Evolutionary conservation across 306 rosid species (phyloP).

Genomic region (Glycyrrhiza uralensis): DNA sequence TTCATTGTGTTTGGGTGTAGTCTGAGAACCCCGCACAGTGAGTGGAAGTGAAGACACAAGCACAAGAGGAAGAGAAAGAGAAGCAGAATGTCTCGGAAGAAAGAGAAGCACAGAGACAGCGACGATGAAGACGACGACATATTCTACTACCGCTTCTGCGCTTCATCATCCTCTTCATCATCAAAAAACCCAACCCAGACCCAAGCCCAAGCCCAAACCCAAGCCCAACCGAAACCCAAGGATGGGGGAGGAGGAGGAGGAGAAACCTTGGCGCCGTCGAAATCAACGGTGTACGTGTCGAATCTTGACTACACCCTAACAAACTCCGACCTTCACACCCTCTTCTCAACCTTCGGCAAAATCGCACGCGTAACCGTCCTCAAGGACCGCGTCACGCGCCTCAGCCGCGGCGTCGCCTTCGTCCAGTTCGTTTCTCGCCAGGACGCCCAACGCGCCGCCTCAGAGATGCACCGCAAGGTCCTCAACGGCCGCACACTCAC

Average conservation of each 20-base stretch:
- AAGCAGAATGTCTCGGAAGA: conserved; percentile 31
- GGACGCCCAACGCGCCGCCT: conserved; percentile 55
- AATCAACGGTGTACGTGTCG: conserved; percentile 78
- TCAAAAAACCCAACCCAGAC: neutral
- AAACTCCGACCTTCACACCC: conserved; percentile 89
- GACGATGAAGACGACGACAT: conserved; percentile 84
- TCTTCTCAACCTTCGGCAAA: conserved; percentile 78
- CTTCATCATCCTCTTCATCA: conserved; percentile 23
- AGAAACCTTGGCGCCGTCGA: conserved; percentile 62
- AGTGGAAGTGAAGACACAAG: neutral
- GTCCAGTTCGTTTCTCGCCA: conserved; percentile 72
- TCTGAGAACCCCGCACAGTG: too few species aligned
- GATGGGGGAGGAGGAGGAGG: neutral
- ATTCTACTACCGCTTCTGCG: conserved; percentile 66
- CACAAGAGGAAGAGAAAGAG: neutral
- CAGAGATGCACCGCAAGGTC: conserved; percentile 54
- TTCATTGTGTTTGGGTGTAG: too few species aligned
- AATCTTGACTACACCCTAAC: conserved; percentile 81
- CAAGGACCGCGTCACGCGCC: conserved; percentile 82
- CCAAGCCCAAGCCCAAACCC: neutral
- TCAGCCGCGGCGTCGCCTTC: conserved; percentile 83
- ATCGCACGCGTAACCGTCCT: conserved; percentile 87
- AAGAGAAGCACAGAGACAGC: conserved; percentile 22
- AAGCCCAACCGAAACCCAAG: neutral
- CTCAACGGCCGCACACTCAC: conserved; percentile 70